Percentiles rank a stretch among this genome's conserved stretches.
Conservation (phyloP, 495 filamentous ascomycete species). For the Articulospora tetracladia region DNA sequence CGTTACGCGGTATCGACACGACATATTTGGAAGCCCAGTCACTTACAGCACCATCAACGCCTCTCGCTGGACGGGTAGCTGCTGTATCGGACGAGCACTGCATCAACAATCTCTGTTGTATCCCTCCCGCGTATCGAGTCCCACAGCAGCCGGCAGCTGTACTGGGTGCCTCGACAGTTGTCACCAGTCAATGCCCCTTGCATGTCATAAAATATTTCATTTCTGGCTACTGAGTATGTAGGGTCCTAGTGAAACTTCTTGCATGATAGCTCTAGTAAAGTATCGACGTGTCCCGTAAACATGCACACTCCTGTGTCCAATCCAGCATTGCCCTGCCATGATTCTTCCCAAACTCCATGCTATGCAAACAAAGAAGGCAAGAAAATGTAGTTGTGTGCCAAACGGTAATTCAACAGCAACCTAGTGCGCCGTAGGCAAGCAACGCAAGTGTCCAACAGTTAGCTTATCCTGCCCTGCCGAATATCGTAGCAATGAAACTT, state of each 20-base stretch:
- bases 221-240: no score
- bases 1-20: no score
- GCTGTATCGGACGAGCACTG: not conserved
- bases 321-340: not conserved
- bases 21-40: no score
- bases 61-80: not conserved
- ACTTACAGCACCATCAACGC: not conserved
- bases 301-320: not conserved
- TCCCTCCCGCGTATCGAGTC: not conserved
- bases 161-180: no score
- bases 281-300: not conserved
- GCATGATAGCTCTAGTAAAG: no score
- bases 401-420: not conserved
- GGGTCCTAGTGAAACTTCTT: no score
- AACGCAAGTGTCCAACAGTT: not conserved
- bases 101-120: not conserved
- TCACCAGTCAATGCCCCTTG: no score
- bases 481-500: slow-evolving; percentile 48
- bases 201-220: no score
- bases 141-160: not conserved
- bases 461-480: slow-evolving; percentile 29
- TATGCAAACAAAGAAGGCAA: not conserved
- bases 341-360: slow-evolving; percentile 6
- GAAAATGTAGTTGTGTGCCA: not conserved
- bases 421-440: not conserved